Conservation (phyloP, 192 early-diverging fungal species). For the Linnemannia elongata region DNA sequence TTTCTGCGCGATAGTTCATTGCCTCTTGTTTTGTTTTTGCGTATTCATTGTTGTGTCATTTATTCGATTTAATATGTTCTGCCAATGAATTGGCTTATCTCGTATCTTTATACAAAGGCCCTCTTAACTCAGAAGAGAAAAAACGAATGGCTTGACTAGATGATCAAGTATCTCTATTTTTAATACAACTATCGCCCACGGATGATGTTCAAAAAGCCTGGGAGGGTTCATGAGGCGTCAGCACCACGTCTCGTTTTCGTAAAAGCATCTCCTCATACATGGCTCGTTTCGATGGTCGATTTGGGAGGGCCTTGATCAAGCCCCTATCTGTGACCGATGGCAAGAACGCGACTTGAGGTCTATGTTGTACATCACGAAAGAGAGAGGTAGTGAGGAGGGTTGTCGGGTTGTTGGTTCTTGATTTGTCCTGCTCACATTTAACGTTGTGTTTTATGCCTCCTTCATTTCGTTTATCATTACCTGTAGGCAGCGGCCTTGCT, state of each 20-base stretch:
- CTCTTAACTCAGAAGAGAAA: background rate
- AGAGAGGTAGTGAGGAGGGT: background rate
- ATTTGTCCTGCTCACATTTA: background rate
- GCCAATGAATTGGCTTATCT: no score
- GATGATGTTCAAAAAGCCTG: background rate
- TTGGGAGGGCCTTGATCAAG: background rate
- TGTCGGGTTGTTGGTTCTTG: background rate
- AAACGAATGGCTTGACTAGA: background rate
- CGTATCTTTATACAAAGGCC: no score
- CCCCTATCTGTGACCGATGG: background rate
- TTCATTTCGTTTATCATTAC: background rate
- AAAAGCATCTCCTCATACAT: background rate
- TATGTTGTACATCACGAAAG: background rate
- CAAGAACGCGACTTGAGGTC: background rate
- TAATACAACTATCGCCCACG: no score
- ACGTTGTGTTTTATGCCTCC: background rate
- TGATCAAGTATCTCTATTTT: no score
- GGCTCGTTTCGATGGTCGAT: background rate
- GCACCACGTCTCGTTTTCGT: background rate
- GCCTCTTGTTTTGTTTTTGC: no score
- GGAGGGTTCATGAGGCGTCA: background rate
- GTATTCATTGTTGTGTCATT: background rate
- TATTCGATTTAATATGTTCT: no score
- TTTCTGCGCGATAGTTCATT: no score
- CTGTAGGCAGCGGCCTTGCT: background rate